Conservation (phyloP, 805 yeast genomes). For the Saccharomycopsis sp. region DNA sequence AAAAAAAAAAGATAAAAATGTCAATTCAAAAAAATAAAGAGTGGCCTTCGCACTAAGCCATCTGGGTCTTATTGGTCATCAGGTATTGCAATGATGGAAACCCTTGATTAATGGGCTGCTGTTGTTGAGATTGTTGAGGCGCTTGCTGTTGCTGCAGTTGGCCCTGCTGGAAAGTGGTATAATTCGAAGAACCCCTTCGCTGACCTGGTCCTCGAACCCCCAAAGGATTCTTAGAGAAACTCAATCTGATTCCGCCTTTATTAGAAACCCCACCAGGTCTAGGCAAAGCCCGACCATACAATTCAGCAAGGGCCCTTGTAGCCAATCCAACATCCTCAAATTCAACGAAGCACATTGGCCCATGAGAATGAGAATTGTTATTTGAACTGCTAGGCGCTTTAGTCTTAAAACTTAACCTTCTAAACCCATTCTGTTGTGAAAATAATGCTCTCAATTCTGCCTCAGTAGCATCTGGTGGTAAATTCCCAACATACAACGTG, state of each 20-base stretch:
- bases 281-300: slow-evolving; percentile 88
- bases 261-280: slow-evolving; percentile 61
- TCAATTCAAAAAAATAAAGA: background rate
- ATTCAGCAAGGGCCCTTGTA: slow-evolving; percentile 85
- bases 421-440: slow-evolving; percentile 85
- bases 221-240: slow-evolving; percentile 92
- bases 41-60: background rate
- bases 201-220: slow-evolving; percentile 80
- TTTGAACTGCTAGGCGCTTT: slow-evolving; percentile 43
- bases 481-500: slow-evolving; percentile 91
- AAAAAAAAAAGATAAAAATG: background rate
- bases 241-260: slow-evolving; percentile 91
- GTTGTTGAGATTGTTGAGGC: slow-evolving; percentile 14
- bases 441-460: slow-evolving; percentile 83
- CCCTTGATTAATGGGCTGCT: slow-evolving; percentile 1
- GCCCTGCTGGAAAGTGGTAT: slow-evolving; percentile 18
- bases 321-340: slow-evolving; percentile 95
- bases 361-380: slow-evolving; percentile 47
- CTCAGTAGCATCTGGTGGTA: slow-evolving; percentile 96
- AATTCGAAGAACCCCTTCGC: slow-evolving; percentile 32
- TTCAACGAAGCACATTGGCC: slow-evolving; percentile 99
- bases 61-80: background rate
- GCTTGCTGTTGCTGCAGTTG: slow-evolving; percentile 20
- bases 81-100: background rate
- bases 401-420: slow-evolving; percentile 85